These are phyloP conservation scores for Pseudozyma sp. DNA, from an alignment of 1,284 basidiomycete genomes.

Conservation along the genomic window DNA sequence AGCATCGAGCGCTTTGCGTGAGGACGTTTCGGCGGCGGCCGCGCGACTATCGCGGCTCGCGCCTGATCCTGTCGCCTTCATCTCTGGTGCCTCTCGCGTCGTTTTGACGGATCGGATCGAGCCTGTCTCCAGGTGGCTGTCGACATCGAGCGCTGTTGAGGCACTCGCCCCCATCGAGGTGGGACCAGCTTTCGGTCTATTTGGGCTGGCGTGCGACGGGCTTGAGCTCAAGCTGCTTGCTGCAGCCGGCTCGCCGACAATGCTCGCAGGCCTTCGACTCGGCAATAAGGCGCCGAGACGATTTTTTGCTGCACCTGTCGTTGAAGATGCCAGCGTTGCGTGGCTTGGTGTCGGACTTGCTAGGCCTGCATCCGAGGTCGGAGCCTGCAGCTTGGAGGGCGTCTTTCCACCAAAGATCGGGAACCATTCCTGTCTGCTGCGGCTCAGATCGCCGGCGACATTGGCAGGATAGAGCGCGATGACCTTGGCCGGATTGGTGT, in stretches of 20 bases:
- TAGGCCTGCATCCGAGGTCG: slow-evolving; percentile 18
- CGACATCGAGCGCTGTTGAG: slow-evolving; percentile 16
- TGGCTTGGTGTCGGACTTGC: slow-evolving; percentile 28
- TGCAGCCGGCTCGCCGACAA: slow-evolving; percentile 29
- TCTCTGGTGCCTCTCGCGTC: slow-evolving; percentile 36
- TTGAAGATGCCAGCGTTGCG: slow-evolving; percentile 28
- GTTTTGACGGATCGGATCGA: slow-evolving; percentile 46
- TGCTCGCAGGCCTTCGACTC: slow-evolving; percentile 46
- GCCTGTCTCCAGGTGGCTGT: slow-evolving; percentile 24
- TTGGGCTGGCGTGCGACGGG: slow-evolving; percentile 20
- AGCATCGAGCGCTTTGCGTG: slow-evolving; percentile 56
- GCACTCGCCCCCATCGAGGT: slow-evolving; percentile 13
- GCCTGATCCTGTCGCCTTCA: slow-evolving; percentile 30
- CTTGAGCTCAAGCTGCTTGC: slow-evolving; percentile 37
- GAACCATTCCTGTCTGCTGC: slow-evolving; percentile 81
- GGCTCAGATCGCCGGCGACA: slow-evolving; percentile 82
- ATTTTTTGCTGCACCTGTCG: slow-evolving; percentile 36
- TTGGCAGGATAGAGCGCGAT: slow-evolving; percentile 86
- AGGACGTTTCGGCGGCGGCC: slow-evolving; percentile 13
- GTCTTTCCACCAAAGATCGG: slow-evolving; percentile 83
- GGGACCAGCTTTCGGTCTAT: slow-evolving; percentile 30
- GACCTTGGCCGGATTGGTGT: slow-evolving; percentile 92
- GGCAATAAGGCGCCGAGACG: slow-evolving; percentile 59
- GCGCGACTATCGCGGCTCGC: slow-evolving; percentile 29
- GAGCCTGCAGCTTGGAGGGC: slow-evolving; percentile 18